These are phyloP conservation scores for Penicillium pancosmium DNA, from an alignment of 495 filamentous ascomycete species.

Conservation along the genomic window DNA sequence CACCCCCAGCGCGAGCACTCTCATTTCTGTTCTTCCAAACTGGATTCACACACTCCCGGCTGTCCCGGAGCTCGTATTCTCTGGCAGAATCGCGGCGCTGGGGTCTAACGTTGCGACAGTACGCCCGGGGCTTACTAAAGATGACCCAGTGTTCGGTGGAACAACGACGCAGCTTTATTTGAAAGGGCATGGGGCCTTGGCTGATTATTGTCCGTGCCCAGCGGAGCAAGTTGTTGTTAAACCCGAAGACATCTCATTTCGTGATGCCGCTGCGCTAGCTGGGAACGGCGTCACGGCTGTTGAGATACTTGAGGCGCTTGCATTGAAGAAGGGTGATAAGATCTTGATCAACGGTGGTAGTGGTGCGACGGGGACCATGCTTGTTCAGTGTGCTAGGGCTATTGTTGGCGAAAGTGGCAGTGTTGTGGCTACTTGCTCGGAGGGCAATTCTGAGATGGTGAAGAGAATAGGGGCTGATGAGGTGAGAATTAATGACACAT, in stretches of 20 bases:
- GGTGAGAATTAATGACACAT: not conserved
- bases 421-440: conserved; percentile 1
- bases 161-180: not conserved
- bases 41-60: not conserved
- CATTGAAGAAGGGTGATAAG: not conserved
- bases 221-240: not conserved
- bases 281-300: conserved; percentile 8
- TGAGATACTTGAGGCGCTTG: not conserved
- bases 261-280: not conserved
- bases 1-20: not conserved
- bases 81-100: not conserved
- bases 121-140: not conserved
- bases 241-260: not conserved
- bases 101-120: not conserved
- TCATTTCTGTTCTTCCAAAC: not conserved
- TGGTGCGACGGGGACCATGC: not conserved
- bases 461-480: conserved; percentile 1
- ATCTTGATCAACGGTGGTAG: not conserved
- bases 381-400: not conserved
- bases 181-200: not conserved
- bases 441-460: not conserved
- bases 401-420: not conserved
- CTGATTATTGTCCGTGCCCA: conserved; percentile 1
- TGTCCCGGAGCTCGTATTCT: conserved; percentile 4
- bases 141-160: not conserved